Conservation (phyloP, 805 yeast species). For the Diddensiella transvaalensis region DNA sequence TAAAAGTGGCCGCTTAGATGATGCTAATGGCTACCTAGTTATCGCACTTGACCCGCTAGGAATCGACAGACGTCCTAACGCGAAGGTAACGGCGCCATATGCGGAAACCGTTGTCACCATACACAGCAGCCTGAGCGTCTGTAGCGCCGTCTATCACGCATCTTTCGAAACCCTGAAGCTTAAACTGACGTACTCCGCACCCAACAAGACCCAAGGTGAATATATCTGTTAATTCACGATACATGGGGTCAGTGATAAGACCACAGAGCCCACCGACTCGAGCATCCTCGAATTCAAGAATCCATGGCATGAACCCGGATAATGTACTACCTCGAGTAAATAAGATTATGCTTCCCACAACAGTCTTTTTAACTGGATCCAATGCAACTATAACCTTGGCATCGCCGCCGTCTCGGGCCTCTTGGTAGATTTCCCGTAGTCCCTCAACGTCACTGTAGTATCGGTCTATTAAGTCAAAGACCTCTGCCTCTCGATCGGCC, state of each 20-base stretch:
- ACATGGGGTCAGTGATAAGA: constrained; percentile 48
- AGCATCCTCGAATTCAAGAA: constrained; percentile 39
- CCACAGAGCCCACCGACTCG: constrained; percentile 51
- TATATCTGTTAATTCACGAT: constrained; percentile 50
- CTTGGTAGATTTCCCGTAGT: constrained; percentile 25
- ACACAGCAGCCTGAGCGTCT: constrained; percentile 20
- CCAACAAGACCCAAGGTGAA: constrained; percentile 56
- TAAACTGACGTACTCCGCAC: constrained; percentile 49
- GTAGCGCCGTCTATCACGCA: constrained; percentile 30
- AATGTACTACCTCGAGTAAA: constrained; percentile 45
- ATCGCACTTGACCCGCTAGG: no score
- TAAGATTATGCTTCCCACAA: constrained; percentile 43
- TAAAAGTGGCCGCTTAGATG: no score
- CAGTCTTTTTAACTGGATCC: constrained; percentile 49
- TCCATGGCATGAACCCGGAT: constrained; percentile 49
- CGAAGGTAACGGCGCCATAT: constrained; percentile 26
- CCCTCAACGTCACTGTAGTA: constrained; percentile 24
- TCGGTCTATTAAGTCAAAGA: constrained; percentile 40
- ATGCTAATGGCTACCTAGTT: no score
- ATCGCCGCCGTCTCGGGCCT: constrained; percentile 31
- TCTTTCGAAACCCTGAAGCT: constrained; percentile 31
- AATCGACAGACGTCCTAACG: constrained; percentile 11
- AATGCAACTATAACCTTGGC: constrained; percentile 49
- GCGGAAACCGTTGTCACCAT: constrained; percentile 26
- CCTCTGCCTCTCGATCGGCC: constrained; percentile 31